Percentiles rank a stretch among this genome's conserved stretches.
These are phyloP conservation scores for Bryoerythrophyllum caledonicum DNA, from an alignment of 225 moss, liverwort and hornwort species.

Conservation along the genomic window DNA sequence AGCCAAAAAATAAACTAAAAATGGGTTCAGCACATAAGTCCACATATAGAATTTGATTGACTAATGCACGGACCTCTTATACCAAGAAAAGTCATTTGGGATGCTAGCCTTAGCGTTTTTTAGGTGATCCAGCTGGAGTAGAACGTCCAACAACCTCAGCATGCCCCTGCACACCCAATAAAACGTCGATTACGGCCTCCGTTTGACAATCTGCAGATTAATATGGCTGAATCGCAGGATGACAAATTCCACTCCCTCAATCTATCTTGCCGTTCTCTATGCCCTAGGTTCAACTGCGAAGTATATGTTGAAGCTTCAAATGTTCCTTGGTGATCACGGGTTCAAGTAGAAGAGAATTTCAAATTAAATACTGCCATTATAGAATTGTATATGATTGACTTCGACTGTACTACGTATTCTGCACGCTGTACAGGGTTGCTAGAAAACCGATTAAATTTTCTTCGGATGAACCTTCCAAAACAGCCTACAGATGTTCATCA, in stretches of 20 bases:
- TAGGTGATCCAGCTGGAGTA: conserved; percentile 96
- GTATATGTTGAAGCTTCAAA: not conserved
- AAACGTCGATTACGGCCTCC: conserved; percentile 13
- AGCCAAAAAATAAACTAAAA: not conserved
- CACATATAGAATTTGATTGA: conserved; percentile 5
- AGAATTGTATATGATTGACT: not conserved
- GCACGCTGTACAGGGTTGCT: not conserved
- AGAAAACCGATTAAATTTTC: not conserved
- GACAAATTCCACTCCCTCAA: not conserved
- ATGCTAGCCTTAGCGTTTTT: conserved; percentile 99
- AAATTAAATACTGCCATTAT: not conserved
- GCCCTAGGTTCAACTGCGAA: not conserved
- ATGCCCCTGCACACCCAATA: conserved; percentile 68
- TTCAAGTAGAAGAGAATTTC: not conserved
- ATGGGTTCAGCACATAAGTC: conserved; percentile 8
- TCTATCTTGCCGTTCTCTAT: not conserved
- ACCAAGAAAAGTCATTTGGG: conserved; percentile 99
- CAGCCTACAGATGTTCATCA: not conserved
- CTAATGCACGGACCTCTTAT: conserved; percentile 73
- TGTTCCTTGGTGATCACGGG: not conserved
- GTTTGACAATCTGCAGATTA: not conserved
- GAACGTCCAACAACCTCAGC: conserved; percentile 94
- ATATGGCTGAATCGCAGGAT: not conserved
- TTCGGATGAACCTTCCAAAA: not conserved
- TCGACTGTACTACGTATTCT: not conserved